Conservation (phyloP, 23 red algal species). For the Agarophyton chilense region DNA sequence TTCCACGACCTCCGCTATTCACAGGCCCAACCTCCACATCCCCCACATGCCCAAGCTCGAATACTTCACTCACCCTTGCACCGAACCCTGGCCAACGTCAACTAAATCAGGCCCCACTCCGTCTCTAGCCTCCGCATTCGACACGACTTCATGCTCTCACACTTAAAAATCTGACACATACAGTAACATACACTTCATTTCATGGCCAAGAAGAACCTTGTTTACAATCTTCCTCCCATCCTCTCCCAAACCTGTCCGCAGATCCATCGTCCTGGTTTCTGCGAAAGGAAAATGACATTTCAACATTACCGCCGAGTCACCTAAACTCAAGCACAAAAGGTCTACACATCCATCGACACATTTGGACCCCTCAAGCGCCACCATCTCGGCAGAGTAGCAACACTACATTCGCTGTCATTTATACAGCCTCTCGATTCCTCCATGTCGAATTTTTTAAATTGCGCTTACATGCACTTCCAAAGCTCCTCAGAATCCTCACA, state of each 20-base stretch:
- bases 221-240: not conserved
- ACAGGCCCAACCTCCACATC: not conserved
- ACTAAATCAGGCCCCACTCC: not conserved
- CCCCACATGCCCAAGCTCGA: too few relatives aligned
- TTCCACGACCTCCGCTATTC: too few relatives aligned
- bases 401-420: not conserved
- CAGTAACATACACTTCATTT: not conserved
- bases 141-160: not conserved
- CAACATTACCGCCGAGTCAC: not conserved
- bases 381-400: not conserved
- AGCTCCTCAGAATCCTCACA: not conserved
- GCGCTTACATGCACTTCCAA: not conserved
- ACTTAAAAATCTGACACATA: constrained; percentile 18
- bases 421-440: not conserved
- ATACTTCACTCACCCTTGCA: too few relatives aligned
- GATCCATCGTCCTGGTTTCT: not conserved
- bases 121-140: not conserved
- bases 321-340: not conserved
- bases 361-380: not conserved
- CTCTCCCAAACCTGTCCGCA: not conserved
- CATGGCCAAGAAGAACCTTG: constrained; percentile 4
- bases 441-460: not conserved
- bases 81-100: not conserved
- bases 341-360: constrained; percentile 17
- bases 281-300: not conserved